phyloP scores from a whole-genome alignment of 1,139 yeast species.

The Pichia sp. region DNA sequence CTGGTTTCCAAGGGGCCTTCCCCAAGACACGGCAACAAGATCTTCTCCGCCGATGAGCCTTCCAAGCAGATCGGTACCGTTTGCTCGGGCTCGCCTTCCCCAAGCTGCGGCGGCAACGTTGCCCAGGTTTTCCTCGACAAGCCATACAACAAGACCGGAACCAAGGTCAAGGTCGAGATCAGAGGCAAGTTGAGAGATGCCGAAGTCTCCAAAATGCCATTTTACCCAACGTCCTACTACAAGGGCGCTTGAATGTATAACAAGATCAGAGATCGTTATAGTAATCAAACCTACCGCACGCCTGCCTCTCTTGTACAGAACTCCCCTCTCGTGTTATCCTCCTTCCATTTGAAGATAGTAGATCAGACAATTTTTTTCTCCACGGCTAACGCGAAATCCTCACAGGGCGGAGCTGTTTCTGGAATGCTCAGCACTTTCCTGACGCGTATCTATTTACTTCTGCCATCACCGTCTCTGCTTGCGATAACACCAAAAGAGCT shows the following conservation, averaged over 20 bases:
- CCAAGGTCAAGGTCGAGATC: conserved; percentile 68
- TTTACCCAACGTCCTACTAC: conserved; percentile 70
- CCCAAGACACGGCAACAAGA: conserved; percentile 78
- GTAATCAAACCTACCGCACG: neutral
- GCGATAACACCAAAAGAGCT: too few relatives aligned
- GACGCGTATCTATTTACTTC: neutral
- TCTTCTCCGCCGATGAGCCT: conserved; percentile 46
- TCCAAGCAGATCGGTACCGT: conserved; percentile 62
- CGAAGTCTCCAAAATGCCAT: conserved; percentile 73
- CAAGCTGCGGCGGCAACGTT: conserved; percentile 76
- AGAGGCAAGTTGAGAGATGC: conserved; percentile 83
- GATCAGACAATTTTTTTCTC: too few relatives aligned
- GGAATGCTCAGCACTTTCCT: neutral
- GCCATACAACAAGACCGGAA: conserved; percentile 67
- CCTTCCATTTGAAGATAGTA: neutral
- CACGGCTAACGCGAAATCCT: neutral
- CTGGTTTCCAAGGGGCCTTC: conserved; percentile 79
- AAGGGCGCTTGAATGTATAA: conserved; percentile 31
- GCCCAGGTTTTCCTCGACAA: conserved; percentile 88
- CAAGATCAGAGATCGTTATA: neutral
- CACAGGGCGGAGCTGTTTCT: neutral
- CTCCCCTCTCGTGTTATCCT: neutral
- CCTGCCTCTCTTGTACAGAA: too few relatives aligned
- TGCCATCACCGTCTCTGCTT: neutral
- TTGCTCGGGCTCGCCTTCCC: conserved; percentile 90